These are phyloP conservation scores for Phellopilus nigrolimitatus DNA, from an alignment of 1,284 basidiomycete species.

Conservation along the genomic window DNA sequence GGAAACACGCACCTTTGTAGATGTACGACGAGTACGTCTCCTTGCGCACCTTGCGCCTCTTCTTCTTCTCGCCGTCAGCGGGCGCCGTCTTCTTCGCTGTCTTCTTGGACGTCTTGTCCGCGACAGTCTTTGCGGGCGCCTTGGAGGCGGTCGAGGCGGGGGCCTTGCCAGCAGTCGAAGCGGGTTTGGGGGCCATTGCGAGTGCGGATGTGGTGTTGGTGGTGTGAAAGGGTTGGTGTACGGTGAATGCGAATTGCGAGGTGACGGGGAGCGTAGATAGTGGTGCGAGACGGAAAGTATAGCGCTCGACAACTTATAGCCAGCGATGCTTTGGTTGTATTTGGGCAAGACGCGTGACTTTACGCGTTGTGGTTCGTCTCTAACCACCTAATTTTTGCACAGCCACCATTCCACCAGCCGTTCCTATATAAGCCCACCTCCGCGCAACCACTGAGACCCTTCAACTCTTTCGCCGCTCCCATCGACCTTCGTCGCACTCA, in stretches of 20 bases:
- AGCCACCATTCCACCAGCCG: constrained; percentile 12
- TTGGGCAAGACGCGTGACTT: constrained; percentile 21
- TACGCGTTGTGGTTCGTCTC: constrained; percentile 1
- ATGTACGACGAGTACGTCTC: constrained; percentile 95
- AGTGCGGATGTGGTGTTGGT: not conserved
- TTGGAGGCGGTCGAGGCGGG: constrained; percentile 73
- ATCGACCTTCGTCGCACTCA: not conserved
- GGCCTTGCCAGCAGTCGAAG: constrained; percentile 78
- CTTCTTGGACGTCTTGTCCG: constrained; percentile 69
- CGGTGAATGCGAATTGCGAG: constrained; percentile 1
- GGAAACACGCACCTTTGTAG: constrained; percentile 71
- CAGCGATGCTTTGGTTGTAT: constrained; percentile 19
- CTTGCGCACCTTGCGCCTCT: constrained; percentile 85
- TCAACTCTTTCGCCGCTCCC: not conserved
- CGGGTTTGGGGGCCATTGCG: constrained; percentile 74
- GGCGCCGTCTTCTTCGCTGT: constrained; percentile 63
- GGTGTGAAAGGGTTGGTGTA: not conserved
- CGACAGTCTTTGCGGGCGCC: constrained; percentile 71
- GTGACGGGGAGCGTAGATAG: constrained; percentile 19
- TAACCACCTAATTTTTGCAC: constrained; percentile 9
- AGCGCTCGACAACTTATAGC: constrained; percentile 9
- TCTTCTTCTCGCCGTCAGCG: constrained; percentile 65
- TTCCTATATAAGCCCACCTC: constrained; percentile 18
- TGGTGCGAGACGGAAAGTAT: not conserved
- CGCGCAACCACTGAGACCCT: not conserved